phyloP scores from a whole-genome alignment of 1,284 basidiomycete genomes.

The Jaminaea rosea region DNA sequence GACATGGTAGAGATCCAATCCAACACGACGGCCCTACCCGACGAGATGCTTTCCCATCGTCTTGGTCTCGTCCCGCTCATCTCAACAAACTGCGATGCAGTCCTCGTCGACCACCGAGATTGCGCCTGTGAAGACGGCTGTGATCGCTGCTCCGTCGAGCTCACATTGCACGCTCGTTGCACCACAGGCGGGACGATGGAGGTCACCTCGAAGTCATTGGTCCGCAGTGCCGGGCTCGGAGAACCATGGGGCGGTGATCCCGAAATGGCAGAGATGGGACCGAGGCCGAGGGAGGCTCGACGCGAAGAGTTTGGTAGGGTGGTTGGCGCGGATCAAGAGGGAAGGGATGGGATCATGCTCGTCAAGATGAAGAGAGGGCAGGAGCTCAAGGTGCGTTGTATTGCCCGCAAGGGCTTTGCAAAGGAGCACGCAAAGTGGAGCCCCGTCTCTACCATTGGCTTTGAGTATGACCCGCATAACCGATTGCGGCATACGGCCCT shows the following conservation, averaged over 20 bases:
- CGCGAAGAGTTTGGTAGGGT: conserved; percentile 71
- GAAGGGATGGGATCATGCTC: conserved; percentile 58
- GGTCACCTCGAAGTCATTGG: conserved; percentile 57
- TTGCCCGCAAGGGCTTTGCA: conserved; percentile 90
- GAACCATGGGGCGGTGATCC: conserved; percentile 4
- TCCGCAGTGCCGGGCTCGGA: conserved; percentile 21
- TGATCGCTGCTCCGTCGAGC: conserved; percentile 67
- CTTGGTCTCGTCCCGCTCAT: conserved; percentile 87
- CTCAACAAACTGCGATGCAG: conserved; percentile 51
- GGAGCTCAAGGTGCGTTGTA: conserved; percentile 74
- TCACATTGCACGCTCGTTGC: conserved; percentile 65
- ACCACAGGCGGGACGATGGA: conserved; percentile 59
- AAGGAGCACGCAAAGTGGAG: conserved; percentile 99
- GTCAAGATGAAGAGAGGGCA: conserved; percentile 91
- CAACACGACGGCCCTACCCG: conserved; percentile 88
- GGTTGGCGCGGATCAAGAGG: conserved; percentile 63
- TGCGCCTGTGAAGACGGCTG: conserved; percentile 73
- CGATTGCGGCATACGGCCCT: conserved; percentile 88
- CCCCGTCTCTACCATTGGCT: conserved; percentile 84
- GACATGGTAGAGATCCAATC: conserved; percentile 88
- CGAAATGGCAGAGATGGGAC: conserved; percentile 7
- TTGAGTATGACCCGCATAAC: conserved; percentile 98
- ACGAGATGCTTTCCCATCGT: conserved; percentile 94
- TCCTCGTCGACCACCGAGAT: conserved; percentile 52
- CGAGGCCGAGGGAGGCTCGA: conserved; percentile 14